Evolutionary conservation across 257 asterid species (phyloP).

Genomic region (Primulina huaijiensis): DNA sequence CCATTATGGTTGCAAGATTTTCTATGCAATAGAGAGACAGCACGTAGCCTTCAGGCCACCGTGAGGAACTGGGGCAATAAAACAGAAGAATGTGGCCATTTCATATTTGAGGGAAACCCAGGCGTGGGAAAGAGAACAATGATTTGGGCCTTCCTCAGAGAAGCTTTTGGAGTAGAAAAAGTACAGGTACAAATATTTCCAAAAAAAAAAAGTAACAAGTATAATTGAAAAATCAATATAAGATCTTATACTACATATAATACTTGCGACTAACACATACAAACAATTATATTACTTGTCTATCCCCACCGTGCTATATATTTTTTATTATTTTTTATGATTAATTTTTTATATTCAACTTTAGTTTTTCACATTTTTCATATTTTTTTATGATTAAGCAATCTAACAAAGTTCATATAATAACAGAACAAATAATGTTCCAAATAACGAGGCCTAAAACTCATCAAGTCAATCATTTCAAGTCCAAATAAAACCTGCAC

Average conservation of each 20-base stretch:
- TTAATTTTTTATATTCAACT: no score
- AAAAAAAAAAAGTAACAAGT: no score
- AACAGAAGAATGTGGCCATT: conserved; percentile 40
- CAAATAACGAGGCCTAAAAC: background rate
- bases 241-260: no score
- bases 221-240: background rate
- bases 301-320: no score
- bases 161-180: conserved; percentile 50
- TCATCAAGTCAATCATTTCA: background rate
- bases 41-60: conserved; percentile 40
- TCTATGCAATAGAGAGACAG: conserved; percentile 64
- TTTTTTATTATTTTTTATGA: no score
- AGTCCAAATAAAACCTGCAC: conserved; percentile 3
- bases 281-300: no score
- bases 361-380: no score
- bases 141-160: conserved; percentile 72
- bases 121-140: conserved; percentile 91
- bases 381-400: background rate
- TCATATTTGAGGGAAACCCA: conserved; percentile 74
- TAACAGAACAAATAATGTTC: background rate
- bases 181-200: conserved; percentile 43
- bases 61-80: conserved; percentile 38
- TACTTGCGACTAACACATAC: no score
- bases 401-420: background rate
- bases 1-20: conserved; percentile 56